These are phyloP conservation scores for Juncus effusus DNA, from an alignment of 176 grass and related monocot species.

Conservation along the genomic window DNA sequence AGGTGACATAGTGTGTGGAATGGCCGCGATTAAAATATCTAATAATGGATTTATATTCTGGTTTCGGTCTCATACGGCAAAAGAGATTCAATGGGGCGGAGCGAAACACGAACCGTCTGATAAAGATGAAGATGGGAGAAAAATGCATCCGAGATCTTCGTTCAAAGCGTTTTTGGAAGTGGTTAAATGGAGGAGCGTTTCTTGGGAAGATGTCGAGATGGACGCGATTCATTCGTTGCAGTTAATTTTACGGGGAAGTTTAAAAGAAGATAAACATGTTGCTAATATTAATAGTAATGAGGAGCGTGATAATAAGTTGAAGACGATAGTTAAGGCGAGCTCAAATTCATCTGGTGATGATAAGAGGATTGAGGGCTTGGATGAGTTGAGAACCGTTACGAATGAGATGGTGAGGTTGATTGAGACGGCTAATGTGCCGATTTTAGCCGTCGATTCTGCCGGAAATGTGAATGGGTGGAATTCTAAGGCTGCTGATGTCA, in stretches of 20 bases:
- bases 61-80: conserved; percentile 83
- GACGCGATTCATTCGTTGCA: conserved; percentile 98
- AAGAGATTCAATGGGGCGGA: conserved; percentile 96
- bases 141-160: conserved; percentile 88
- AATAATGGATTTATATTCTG: conserved; percentile 89
- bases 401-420: conserved; percentile 94
- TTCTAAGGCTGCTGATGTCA: conserved; percentile 72
- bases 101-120: conserved; percentile 67
- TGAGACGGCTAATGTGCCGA: conserved; percentile 81
- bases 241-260: conserved; percentile 73
- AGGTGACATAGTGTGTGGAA: conserved; percentile 75
- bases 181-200: conserved; percentile 87
- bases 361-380: conserved; percentile 60
- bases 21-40: conserved; percentile 87
- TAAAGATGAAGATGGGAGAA: conserved; percentile 52
- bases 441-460: conserved; percentile 70
- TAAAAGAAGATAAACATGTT: conserved; percentile 47
- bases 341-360: conserved; percentile 46
- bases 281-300: conserved; percentile 43
- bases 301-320: neutral
- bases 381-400: conserved; percentile 76
- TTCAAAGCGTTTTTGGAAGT: conserved; percentile 98
- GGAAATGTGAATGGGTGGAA: conserved; percentile 95
- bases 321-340: conserved; percentile 52
- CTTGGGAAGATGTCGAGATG: conserved; percentile 98